Evolutionary conservation across 1,284 basidiomycete species (phyloP).

Genomic region (Afroboletus lepidellus): DNA sequence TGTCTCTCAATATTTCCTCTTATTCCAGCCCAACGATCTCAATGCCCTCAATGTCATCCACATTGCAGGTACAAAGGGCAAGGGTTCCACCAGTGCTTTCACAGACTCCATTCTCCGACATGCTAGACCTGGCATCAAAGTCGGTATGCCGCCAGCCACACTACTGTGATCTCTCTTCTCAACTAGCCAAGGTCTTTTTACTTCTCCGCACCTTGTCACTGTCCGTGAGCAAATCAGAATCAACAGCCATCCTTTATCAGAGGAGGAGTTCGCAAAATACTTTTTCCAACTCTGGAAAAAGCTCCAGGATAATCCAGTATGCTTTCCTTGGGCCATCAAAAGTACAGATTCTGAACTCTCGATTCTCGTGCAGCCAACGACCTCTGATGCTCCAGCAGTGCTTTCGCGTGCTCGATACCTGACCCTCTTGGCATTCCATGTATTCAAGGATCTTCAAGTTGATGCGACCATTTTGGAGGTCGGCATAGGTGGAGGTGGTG

Average conservation of each 20-base stretch:
- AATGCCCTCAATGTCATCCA: slow-evolving; percentile 93
- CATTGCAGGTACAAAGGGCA: slow-evolving; percentile 98
- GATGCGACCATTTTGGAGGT: slow-evolving; percentile 96
- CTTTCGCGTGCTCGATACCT: slow-evolving; percentile 95
- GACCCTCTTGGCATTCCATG: slow-evolving; percentile 90
- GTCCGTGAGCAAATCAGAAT: slow-evolving; percentile 96
- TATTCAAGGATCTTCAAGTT: slow-evolving; percentile 78
- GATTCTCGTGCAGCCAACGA: slow-evolving; percentile 40
- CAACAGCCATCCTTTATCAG: slow-evolving; percentile 87
- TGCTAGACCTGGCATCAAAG: too few relatives aligned
- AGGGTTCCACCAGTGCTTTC: slow-evolving; percentile 97
- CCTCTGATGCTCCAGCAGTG: slow-evolving; percentile 62
- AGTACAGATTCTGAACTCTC: slow-evolving; percentile 1
- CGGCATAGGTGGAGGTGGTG: slow-evolving; percentile 92
- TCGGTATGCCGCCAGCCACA: too few relatives aligned
- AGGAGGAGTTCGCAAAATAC: too few relatives aligned
- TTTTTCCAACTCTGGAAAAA: too few relatives aligned
- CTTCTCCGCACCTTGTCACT: slow-evolving; percentile 94
- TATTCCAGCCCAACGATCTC: slow-evolving; percentile 56
- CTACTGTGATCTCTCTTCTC: slow-evolving; percentile 2
- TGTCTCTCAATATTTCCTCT: slow-evolving; percentile 9
- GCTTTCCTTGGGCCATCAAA: slow-evolving; percentile 4
- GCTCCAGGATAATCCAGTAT: slow-evolving; percentile 61
- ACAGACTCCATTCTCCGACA: slow-evolving; percentile 68
- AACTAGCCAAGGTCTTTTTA: slow-evolving; percentile 74